These are phyloP conservation scores for Rhizopus microsporus DNA, from an alignment of 371 early-diverging fungal species.

Conservation along the genomic window DNA sequence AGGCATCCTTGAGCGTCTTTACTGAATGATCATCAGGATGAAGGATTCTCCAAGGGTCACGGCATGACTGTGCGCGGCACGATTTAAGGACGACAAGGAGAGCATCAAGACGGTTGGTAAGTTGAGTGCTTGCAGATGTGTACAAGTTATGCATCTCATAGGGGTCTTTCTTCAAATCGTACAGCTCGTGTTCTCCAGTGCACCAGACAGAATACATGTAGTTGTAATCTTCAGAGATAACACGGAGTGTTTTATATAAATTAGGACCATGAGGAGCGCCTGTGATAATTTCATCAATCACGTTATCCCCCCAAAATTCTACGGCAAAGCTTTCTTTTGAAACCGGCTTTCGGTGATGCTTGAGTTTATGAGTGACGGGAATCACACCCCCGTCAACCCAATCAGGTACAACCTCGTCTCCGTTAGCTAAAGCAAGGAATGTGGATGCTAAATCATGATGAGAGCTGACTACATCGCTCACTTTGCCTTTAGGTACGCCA, in stretches of 20 bases:
- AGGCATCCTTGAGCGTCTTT: constrained; percentile 34
- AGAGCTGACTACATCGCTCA: constrained; percentile 49
- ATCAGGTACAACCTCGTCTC: constrained; percentile 35
- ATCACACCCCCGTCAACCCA: constrained; percentile 59
- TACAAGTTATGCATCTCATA: constrained; percentile 59
- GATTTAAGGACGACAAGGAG: constrained; percentile 53
- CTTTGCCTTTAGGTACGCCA: constrained; percentile 51
- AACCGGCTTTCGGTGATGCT: constrained; percentile 39
- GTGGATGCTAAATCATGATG: constrained; percentile 68
- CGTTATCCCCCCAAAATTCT: constrained; percentile 61
- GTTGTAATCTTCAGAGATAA: constrained; percentile 55
- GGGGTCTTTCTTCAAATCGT: constrained; percentile 59
- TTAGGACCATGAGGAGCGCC: constrained; percentile 25
- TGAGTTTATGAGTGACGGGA: constrained; percentile 46
- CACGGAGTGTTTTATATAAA: constrained; percentile 62
- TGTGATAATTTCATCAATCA: constrained; percentile 4
- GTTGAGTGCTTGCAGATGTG: constrained; percentile 10
- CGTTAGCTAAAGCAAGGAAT: constrained; percentile 55
- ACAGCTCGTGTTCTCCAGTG: constrained; percentile 66
- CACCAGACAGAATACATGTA: constrained; percentile 64
- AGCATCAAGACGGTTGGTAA: constrained; percentile 62
- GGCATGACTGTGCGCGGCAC: constrained; percentile 60
- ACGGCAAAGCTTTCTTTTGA: constrained; percentile 60
- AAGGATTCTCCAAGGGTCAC: constrained; percentile 61
- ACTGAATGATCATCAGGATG: constrained; percentile 37